These are phyloP conservation scores for Morella rubra DNA, from an alignment of 306 rosid genomes.

Conservation along the genomic window DNA sequence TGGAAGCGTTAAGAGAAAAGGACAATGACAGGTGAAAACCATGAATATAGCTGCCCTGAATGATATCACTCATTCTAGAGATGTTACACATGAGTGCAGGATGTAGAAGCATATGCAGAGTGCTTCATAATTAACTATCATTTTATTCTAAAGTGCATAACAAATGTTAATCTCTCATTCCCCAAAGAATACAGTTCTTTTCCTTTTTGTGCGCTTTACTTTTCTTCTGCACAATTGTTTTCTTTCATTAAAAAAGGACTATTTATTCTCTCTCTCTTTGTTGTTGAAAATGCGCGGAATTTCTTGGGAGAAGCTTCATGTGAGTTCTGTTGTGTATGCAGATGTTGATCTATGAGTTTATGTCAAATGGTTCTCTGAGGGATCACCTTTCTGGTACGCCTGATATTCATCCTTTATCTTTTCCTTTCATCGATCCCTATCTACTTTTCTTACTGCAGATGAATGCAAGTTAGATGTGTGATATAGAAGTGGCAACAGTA, in stretches of 20 bases:
- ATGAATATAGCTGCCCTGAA: background rate
- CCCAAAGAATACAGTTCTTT: slow-evolving; percentile 5
- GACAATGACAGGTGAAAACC: background rate
- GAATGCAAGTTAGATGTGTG: background rate
- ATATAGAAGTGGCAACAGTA: background rate
- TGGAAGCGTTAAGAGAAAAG: background rate
- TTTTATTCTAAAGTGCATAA: slow-evolving; percentile 1
- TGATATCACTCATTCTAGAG: background rate
- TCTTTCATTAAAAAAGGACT: background rate
- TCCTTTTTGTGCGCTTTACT: background rate
- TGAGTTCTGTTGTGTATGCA: slow-evolving; percentile 44
- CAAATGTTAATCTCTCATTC: slow-evolving; percentile 2
- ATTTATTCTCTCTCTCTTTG: slow-evolving; percentile 21
- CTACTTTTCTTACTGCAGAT: background rate
- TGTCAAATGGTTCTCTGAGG: slow-evolving; percentile 84
- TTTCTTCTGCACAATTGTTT: background rate
- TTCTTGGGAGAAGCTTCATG: slow-evolving; percentile 21
- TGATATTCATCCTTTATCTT: slow-evolving; percentile 12
- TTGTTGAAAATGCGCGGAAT: slow-evolving; percentile 21
- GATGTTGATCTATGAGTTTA: slow-evolving; percentile 95
- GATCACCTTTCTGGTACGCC: slow-evolving; percentile 85
- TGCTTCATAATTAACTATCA: background rate
- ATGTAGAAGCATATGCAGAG: background rate
- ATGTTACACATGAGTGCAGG: background rate
- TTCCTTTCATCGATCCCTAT: slow-evolving; percentile 15